phyloP scores from a whole-genome alignment of 1,284 basidiomycete genomes.

The Cystobasidiaceae sp. region DNA sequence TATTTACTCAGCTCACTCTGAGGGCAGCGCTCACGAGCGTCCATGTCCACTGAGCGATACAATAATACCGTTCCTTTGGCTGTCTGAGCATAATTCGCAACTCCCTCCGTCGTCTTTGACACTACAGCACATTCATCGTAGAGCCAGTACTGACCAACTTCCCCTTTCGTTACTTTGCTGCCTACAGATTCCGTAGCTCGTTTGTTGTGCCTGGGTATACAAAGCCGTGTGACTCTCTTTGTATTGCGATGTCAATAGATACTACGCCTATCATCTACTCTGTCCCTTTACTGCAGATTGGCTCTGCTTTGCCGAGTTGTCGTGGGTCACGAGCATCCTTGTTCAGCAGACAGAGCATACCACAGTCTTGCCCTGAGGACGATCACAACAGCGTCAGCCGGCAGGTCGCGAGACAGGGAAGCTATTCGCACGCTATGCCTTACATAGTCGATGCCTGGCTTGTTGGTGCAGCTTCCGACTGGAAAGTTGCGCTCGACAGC shows the following conservation, averaged over 20 bases:
- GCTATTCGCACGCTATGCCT: too few species aligned
- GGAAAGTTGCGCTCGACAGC: not conserved
- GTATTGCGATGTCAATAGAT: too few species aligned
- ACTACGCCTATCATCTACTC: too few species aligned
- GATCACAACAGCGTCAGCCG: too few species aligned
- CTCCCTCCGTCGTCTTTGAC: not conserved
- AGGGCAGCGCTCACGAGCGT: not conserved
- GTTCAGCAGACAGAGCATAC: too few species aligned
- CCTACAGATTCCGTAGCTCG: not conserved
- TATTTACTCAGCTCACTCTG: constrained; percentile 28
- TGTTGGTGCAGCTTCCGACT: not conserved
- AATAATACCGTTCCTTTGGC: constrained; percentile 15
- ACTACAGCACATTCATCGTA: not conserved
- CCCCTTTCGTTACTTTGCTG: too few species aligned
- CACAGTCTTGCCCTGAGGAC: too few species aligned
- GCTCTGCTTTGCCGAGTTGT: too few species aligned
- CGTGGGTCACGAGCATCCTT: too few species aligned
- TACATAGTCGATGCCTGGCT: not conserved
- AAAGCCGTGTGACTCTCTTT: too few species aligned
- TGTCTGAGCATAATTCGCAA: not conserved
- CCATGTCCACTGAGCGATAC: constrained; percentile 9
- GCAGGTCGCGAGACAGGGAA: too few species aligned
- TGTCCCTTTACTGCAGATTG: too few species aligned
- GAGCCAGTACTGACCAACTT: not conserved
- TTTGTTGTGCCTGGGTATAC: not conserved